Evolutionary conservation across 495 filamentous ascomycete species (phyloP), one percentile per base, ranked within the genome.

Genomic region (Penicillium chermesinum): DNA sequence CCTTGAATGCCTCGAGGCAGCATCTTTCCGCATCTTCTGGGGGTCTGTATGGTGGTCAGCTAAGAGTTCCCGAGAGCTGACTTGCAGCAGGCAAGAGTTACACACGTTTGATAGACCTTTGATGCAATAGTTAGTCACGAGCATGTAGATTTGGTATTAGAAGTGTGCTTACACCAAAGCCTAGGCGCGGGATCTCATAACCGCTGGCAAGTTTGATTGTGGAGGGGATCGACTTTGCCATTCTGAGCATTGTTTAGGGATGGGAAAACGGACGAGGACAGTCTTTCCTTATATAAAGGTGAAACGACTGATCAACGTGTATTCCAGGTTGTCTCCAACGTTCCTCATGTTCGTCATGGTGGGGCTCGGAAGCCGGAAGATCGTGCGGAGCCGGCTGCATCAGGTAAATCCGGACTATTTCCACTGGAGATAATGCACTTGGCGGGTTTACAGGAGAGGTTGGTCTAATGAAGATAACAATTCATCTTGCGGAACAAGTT

Each of bases 81-180:
- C 14, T 3, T 13, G 1, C 13, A 10, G 15, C 38, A 14, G 20
- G 1, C 13, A 12, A 19, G n/a, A 16, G 41, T 41, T 25, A 42
- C 34, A 3, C 66, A 86, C 81, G 81, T 87, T 71, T 86, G 80
- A 53, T 81, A 88, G 49, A 87, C 81, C 82, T 84, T n/a, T 27
- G 38, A 38, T 32, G 14, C 13, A 54, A 38, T n/a, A 12, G 32
- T 46, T 33, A 57, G 44, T 35, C 7, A 36, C 8, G 3, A 15
- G n/a, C 32, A 21, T 30, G 12, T 7, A 27, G 20, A 6, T 15
- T 5, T 13, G 7, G 3, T 13, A 9, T 32, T 3, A 1, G 7
- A 27, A 35, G 30, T 38, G 10, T 1, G 33, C 78, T 52, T 74
- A 83, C 82, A 22, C 83, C 85, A 55, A 78, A 88, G 10, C 86